Percentiles rank a stretch among this genome's conserved stretches.
Evolutionary conservation across 495 filamentous ascomycete species (phyloP).

Genomic region (Penicillium cinerascens): DNA sequence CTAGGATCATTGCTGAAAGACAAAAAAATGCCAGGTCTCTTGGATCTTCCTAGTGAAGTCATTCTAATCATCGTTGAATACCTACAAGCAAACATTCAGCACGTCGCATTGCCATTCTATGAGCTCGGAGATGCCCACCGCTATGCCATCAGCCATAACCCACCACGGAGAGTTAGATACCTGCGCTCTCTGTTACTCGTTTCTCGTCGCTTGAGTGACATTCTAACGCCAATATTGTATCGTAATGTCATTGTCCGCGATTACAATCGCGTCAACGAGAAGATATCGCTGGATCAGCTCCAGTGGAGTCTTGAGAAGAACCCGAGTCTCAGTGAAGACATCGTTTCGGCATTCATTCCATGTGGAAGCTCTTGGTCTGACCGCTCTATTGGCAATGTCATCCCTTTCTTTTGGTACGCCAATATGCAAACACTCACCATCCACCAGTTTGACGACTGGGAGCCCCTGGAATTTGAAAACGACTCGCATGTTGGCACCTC

Average conservation of each 20-base stretch:
- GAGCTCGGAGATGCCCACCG: background rate
- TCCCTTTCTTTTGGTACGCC: background rate
- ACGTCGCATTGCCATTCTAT: background rate
- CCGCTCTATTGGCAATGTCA: background rate
- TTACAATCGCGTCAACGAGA: background rate
- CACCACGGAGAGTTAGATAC: background rate
- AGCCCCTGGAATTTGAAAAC: conserved; percentile 7
- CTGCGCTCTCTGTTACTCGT: background rate
- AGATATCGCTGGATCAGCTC: background rate
- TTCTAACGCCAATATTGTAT: background rate
- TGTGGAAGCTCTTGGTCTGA: background rate
- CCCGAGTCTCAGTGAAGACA: background rate
- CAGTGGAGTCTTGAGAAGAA: background rate
- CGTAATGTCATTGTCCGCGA: background rate
- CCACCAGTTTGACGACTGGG: conserved; percentile 4
- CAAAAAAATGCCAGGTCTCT: background rate
- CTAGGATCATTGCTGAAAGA: background rate
- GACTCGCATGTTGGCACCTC: conserved; percentile 19
- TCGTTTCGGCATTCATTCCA: background rate
- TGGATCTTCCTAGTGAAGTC: background rate
- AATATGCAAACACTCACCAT: background rate
- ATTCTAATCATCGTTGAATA: background rate
- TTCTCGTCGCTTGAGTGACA: background rate
- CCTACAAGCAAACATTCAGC: background rate
- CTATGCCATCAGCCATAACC: background rate